Conservation (phyloP, 345 rosid species). For the Sonneratia alba region DNA sequence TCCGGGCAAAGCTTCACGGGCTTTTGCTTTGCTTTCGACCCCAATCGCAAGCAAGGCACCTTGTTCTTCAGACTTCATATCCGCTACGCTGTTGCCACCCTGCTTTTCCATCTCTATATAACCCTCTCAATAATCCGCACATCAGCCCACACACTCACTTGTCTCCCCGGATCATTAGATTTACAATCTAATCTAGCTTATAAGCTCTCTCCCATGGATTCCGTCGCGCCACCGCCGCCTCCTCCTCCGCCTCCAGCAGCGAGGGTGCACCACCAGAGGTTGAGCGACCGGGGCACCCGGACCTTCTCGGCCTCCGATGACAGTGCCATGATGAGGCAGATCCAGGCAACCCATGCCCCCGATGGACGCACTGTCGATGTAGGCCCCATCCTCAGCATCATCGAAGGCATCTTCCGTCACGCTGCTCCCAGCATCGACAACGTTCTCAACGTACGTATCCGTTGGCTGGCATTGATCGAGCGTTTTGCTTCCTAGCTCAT, state of each 20-base stretch:
- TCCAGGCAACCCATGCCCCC: constrained; percentile 37
- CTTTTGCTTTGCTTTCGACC: constrained; percentile 12
- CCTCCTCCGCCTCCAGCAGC: not conserved
- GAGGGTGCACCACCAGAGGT: constrained; percentile 9
- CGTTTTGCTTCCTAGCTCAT: no score
- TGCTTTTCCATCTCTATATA: no score
- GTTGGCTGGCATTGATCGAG: no score
- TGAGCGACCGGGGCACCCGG: constrained; percentile 10
- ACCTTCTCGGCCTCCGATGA: constrained; percentile 27
- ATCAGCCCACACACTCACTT: not conserved
- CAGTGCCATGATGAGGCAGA: constrained; percentile 28
- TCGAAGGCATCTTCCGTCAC: constrained; percentile 25
- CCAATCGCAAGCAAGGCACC: constrained; percentile 14
- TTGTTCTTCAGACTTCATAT: not conserved
- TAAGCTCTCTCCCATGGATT: not conserved
- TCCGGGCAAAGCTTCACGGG: not conserved
- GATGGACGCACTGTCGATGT: constrained; percentile 35
- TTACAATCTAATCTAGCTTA: no score
- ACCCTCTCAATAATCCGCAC: no score
- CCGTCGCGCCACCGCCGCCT: not conserved
- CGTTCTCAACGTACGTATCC: constrained; percentile 19
- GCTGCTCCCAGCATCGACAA: constrained; percentile 25
- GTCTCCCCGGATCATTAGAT: not conserved
- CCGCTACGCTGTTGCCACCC: constrained; percentile 6
- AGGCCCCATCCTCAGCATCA: constrained; percentile 24